phyloP scores from a whole-genome alignment of 371 early-diverging fungal genomes.

The Rhizopus sp. region DNA sequence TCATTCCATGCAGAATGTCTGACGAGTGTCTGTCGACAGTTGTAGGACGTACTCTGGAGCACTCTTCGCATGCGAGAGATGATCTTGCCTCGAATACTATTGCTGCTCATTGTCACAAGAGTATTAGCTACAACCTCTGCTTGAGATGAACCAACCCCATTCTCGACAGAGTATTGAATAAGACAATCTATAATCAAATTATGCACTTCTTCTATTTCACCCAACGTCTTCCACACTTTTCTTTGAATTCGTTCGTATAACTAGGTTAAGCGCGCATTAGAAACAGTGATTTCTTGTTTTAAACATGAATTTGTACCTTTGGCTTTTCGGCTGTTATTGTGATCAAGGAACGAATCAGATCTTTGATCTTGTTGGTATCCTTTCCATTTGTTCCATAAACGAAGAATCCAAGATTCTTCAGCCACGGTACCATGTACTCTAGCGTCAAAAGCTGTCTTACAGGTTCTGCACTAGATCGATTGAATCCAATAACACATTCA shows the following conservation, averaged over 20 bases:
- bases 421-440: constrained; percentile 89
- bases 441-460: constrained; percentile 71
- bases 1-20: constrained; percentile 85
- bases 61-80: constrained; percentile 74
- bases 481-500: constrained; percentile 81
- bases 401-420: constrained; percentile 70
- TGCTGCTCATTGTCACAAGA: constrained; percentile 72
- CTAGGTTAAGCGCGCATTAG: constrained; percentile 14
- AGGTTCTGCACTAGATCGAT: constrained; percentile 60
- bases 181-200: constrained; percentile 76
- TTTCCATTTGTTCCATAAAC: constrained; percentile 21
- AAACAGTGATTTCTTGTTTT: neutral
- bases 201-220: constrained; percentile 73
- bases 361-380: constrained; percentile 55
- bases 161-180: constrained; percentile 74
- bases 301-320: constrained; percentile 46
- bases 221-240: constrained; percentile 79
- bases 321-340: constrained; percentile 73
- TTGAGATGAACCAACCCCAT: constrained; percentile 74
- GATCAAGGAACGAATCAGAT: constrained; percentile 73
- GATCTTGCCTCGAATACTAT: constrained; percentile 75
- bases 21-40: constrained; percentile 59
- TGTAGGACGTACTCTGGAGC: constrained; percentile 64
- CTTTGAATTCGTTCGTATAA: constrained; percentile 77
- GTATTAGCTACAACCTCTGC: constrained; percentile 84